Evolutionary conservation across 192 early-diverging fungal genomes (phyloP).

Genomic region (Coemansia sp.): DNA sequence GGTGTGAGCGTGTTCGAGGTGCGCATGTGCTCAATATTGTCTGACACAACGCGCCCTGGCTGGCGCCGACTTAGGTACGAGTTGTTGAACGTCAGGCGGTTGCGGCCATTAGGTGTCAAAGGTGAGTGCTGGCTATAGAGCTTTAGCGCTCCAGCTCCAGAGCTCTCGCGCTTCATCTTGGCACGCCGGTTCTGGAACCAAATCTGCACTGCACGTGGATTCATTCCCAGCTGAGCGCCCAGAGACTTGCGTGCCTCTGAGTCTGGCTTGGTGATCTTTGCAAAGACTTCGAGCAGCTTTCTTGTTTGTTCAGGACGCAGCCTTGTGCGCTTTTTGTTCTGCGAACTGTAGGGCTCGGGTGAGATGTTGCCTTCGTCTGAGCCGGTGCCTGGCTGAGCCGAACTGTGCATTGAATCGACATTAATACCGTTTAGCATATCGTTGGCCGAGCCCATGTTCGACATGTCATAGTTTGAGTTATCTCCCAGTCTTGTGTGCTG

Average conservation of each 20-base stretch:
- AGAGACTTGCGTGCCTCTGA: conserved; percentile 60
- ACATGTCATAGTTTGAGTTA: not conserved
- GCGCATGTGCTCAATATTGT: conserved; percentile 35
- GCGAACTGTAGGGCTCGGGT: conserved; percentile 22
- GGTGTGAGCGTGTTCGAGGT: conserved; percentile 20
- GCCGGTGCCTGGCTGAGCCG: not conserved
- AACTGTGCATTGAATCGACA: not conserved
- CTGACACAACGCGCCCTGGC: conserved; percentile 34
- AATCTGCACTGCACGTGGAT: conserved; percentile 71
- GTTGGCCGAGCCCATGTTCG: not conserved
- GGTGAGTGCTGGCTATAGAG: conserved; percentile 11
- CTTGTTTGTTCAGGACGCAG: conserved; percentile 67
- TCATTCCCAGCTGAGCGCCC: conserved; percentile 64
- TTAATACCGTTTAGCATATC: not conserved
- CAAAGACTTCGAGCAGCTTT: conserved; percentile 58
- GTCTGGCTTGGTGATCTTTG: conserved; percentile 62
- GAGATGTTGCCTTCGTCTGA: conserved; percentile 9
- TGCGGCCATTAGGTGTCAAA: conserved; percentile 14
- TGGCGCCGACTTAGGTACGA: conserved; percentile 32
- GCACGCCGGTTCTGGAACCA: conserved; percentile 91
- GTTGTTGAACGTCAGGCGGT: conserved; percentile 39
- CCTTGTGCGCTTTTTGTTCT: conserved; percentile 63
- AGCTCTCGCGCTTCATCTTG: conserved; percentile 73
- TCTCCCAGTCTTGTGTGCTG: not conserved
- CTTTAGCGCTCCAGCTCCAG: conserved; percentile 9